Evolutionary conservation across 2,329 filamentous ascomycete species (phyloP), one percentile per base, ranked within the genome.

Genomic region (Neonectria faginata): DNA sequence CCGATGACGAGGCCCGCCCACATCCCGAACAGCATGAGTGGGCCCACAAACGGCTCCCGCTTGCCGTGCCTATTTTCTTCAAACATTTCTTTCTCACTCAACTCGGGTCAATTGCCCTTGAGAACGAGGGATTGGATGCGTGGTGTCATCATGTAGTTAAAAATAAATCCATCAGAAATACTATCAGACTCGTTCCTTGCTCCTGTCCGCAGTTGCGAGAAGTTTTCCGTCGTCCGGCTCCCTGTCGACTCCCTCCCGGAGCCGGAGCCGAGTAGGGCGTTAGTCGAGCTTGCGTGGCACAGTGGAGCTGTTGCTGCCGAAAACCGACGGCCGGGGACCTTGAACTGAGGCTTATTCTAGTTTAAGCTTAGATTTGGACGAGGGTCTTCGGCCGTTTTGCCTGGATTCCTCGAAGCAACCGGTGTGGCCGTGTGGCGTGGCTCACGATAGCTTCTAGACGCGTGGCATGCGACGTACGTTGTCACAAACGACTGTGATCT

Each of bases 291-390:
- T 42, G 39, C 39, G 39, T 42, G 39, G 39, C 39, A 9, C 8
- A 10, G 39, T 42, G 39, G 39, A 42, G 39, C n/a, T 6, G 10
- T 42, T 20, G 39, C 39, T 42, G 39, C 39, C 39, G 39, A 42
- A n/a, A 10, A 42, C 39, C 39, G 39, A 42, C 25, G n/a, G n/a
- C 39, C n/a, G n/a, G 39, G n/a, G 39, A 20, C 8, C n/a, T 18
- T 42, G n/a, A 20, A n/a, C 18, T 20, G 39, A 18, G 8, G 39
- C 39, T n/a, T n/a, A 42, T 42, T 9, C 39, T 42, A 11, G 39
- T 42, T 42, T 42, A 42, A 42, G 39, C 39, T 42, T 42, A 42
- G 39, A 42, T 42, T 42, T 42, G 39, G 39, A 42, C 39, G 39
- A 42, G 39, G 39, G 39, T n/a, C 7, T 42, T 20, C 39, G n/a